These are phyloP conservation scores for Neurospora sp. DNA, from an alignment of 495 filamentous ascomycete species.

Conservation along the genomic window DNA sequence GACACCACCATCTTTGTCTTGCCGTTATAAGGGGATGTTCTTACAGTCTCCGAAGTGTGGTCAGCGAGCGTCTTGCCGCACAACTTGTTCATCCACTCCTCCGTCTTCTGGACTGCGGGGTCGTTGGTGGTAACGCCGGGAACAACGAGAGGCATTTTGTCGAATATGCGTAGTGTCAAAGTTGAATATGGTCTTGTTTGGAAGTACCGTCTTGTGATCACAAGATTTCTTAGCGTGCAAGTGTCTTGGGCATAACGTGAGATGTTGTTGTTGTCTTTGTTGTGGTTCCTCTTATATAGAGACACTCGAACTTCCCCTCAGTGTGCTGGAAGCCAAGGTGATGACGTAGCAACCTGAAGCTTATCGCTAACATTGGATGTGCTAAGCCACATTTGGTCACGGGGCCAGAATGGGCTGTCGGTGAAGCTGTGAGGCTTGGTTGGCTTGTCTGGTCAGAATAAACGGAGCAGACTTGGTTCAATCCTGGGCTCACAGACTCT, in stretches of 20 bases:
- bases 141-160: constrained; percentile 74
- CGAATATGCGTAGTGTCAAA: neutral
- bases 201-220: neutral
- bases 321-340: neutral
- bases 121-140: constrained; percentile 56
- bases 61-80: constrained; percentile 58
- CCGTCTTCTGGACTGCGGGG: constrained; percentile 40
- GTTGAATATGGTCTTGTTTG: neutral
- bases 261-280: neutral
- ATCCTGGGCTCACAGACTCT: too few species aligned
- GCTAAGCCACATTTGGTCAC: neutral
- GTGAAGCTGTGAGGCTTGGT: neutral
- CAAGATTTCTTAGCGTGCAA: neutral
- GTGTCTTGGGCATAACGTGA: neutral
- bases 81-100: constrained; percentile 63
- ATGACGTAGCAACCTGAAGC: neutral
- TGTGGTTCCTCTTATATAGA: neutral
- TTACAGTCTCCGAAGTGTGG: constrained; percentile 32
- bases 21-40: constrained; percentile 4
- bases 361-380: neutral
- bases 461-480: neutral
- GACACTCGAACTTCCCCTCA: neutral
- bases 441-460: neutral
- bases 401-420: neutral
- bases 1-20: neutral